phyloP scores from a whole-genome alignment of 2,329 filamentous ascomycete genomes.

The Monosporascus sp. region DNA sequence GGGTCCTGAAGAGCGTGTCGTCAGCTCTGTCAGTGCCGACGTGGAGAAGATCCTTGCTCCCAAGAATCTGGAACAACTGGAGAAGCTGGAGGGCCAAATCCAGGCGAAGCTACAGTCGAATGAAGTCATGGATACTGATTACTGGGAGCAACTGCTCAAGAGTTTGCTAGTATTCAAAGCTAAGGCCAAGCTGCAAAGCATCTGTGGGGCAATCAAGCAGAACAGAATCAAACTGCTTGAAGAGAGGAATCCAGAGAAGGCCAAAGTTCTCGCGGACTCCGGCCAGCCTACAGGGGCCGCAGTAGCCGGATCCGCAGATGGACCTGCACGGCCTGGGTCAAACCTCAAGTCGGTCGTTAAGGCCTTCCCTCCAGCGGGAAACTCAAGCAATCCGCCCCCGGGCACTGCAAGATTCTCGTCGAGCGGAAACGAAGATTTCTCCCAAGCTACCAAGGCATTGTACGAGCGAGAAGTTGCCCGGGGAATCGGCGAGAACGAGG shows the following conservation, averaged over 20 bases:
- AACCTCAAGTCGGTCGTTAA: constrained; percentile 18
- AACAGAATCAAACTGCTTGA: constrained; percentile 62
- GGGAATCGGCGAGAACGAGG: constrained; percentile 88
- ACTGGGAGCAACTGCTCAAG: constrained; percentile 89
- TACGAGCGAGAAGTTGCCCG: constrained; percentile 91
- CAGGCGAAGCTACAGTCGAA: constrained; percentile 78
- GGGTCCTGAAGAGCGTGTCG: constrained; percentile 63
- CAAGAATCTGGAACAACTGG: constrained; percentile 83
- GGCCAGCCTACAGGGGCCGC: constrained; percentile 31
- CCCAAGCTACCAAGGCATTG: constrained; percentile 77
- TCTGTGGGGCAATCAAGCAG: constrained; percentile 70
- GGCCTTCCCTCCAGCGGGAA: constrained; percentile 21
- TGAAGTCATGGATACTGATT: constrained; percentile 91
- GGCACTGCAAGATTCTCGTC: constrained; percentile 65
- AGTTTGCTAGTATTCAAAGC: constrained; percentile 89
- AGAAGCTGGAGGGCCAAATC: constrained; percentile 81
- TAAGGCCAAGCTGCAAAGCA: constrained; percentile 72
- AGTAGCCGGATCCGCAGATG: constrained; percentile 32
- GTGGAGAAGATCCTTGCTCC: constrained; percentile 82
- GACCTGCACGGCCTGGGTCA: constrained; percentile 13
- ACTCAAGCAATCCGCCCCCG: constrained; percentile 37
- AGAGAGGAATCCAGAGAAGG: constrained; percentile 63
- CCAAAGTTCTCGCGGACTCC: constrained; percentile 35
- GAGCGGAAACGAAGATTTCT: constrained; percentile 70
- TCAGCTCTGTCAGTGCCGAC: constrained; percentile 77